Evolutionary conservation across 2,329 filamentous ascomycete genomes (phyloP).

Genomic region (Parafenestella ontariensis): DNA sequence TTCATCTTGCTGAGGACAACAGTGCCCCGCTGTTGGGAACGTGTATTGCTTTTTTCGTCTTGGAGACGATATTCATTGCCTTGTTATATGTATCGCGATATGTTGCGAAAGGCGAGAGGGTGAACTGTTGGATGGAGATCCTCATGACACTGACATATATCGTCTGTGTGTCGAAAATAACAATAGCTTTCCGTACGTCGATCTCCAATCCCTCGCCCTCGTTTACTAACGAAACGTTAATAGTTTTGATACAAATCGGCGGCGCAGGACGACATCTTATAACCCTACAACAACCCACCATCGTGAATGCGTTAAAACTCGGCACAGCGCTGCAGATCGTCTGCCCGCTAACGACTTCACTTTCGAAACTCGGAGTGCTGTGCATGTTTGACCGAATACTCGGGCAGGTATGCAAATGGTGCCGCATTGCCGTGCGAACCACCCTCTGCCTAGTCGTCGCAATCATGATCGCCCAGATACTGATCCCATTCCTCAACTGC

Average conservation of each 20-base stretch:
- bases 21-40: slow-evolving; percentile 13
- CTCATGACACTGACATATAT: slow-evolving; percentile 30
- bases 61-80: slow-evolving; percentile 25
- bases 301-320: slow-evolving; percentile 20
- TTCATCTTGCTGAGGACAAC: slow-evolving; percentile 21
- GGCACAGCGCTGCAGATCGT: slow-evolving; percentile 20
- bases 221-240: not conserved
- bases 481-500: slow-evolving; percentile 33
- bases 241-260: slow-evolving; percentile 25
- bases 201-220: not conserved
- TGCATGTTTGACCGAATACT: slow-evolving; percentile 23
- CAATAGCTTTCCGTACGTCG: slow-evolving; percentile 21
- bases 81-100: slow-evolving; percentile 24
- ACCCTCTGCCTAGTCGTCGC: slow-evolving; percentile 21
- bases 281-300: slow-evolving; percentile 5
- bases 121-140: slow-evolving; percentile 19
- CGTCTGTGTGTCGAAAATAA: slow-evolving; percentile 21
- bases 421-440: slow-evolving; percentile 13
- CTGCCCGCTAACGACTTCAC: slow-evolving; percentile 30
- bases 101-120: slow-evolving; percentile 14
- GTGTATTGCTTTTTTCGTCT: slow-evolving; percentile 22
- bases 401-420: slow-evolving; percentile 10
- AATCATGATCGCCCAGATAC: slow-evolving; percentile 24
- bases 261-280: slow-evolving; percentile 23
- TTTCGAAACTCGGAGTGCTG: slow-evolving; percentile 29